phyloP scores from a whole-genome alignment of 2,329 filamentous ascomycete species.

The Blumeria hordei region DNA sequence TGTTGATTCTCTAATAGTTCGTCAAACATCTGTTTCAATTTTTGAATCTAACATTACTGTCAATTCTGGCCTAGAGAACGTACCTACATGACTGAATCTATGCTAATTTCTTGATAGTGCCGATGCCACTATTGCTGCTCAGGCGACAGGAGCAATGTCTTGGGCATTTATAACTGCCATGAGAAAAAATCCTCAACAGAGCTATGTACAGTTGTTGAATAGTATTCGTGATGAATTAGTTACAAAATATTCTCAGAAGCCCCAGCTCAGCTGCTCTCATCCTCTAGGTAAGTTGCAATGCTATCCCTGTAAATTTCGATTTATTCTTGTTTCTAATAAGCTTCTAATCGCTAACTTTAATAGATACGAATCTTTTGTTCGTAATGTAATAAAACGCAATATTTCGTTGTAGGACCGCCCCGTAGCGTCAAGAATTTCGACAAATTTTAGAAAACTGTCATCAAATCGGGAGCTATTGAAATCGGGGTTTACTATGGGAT shows the following conservation, averaged over 20 bases:
- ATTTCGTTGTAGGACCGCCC: neutral
- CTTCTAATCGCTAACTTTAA: neutral
- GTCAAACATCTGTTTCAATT: no score
- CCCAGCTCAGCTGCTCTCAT: slow-evolving; percentile 88
- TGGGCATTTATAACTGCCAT: slow-evolving; percentile 86
- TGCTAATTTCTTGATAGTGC: slow-evolving; percentile 28
- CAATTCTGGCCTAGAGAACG: neutral
- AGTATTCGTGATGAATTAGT: slow-evolving; percentile 77
- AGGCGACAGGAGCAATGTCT: slow-evolving; percentile 95
- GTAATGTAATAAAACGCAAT: neutral
- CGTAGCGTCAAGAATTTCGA: no score
- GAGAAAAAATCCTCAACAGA: slow-evolving; percentile 84
- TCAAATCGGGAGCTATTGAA: no score
- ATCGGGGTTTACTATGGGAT: no score
- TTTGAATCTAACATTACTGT: no score
- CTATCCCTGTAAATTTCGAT: neutral
- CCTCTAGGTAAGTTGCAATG: slow-evolving; percentile 46
- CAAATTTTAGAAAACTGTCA: no score
- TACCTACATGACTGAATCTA: neutral
- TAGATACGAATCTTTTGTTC: neutral
- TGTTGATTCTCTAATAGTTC: no score
- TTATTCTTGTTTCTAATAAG: neutral
- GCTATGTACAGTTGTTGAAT: slow-evolving; percentile 86
- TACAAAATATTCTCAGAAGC: slow-evolving; percentile 78
- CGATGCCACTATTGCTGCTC: slow-evolving; percentile 60